Base-by-base conservation (phyloP, 2,329 filamentous ascomycete species). In the Talaromyces atroroseus region DNA sequence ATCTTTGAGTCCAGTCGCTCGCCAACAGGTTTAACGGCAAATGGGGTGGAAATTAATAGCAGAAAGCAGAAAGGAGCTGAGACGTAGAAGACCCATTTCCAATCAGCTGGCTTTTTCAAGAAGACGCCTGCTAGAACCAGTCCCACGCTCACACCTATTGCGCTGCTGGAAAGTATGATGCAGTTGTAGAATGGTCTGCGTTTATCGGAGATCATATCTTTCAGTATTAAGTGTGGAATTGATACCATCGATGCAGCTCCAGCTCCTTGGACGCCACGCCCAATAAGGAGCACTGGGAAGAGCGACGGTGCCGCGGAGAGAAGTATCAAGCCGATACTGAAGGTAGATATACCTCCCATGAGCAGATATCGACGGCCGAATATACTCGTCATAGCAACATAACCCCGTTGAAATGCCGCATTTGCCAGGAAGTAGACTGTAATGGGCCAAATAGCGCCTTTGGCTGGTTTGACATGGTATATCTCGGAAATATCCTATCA, bases 11-110 rank as follows among this genome's bases (percentile, higher is more conserved):
- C 34, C 21, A 55, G 21, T 10, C 16, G 20, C 40, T 58, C 52
- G 12, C 49, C 56, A 32, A 58, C 16, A 1, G 56, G 56, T 40
- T 23, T 23, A 5, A 58, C 42, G 5, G 49, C 24, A 20, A 58
- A 52, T 8, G 52, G 56, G 3, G 45, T 49, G 14, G 32, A 12
- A 3, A 49, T 10, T 1, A 55, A 38, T 11, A 58, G 40, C 3
- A 50, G 1, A 6, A 52, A 34, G 18, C 56, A 58, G 26, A 55
- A 52, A 14, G 56, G 56, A 10, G 44, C 32, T 12, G 56, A 48
- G 2, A 58, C 55, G 44, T 58, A 58, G 36, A 54, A 55, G 18
- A 58, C 40, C 56, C 56, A 58, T 48, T 38, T 45, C 56, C 56
- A 58, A n/a, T 26, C 29, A 14, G 11, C 16, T 38, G 16, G 14